Conservation (phyloP, 805 yeast species). For the Brettanomyces nanus region DNA sequence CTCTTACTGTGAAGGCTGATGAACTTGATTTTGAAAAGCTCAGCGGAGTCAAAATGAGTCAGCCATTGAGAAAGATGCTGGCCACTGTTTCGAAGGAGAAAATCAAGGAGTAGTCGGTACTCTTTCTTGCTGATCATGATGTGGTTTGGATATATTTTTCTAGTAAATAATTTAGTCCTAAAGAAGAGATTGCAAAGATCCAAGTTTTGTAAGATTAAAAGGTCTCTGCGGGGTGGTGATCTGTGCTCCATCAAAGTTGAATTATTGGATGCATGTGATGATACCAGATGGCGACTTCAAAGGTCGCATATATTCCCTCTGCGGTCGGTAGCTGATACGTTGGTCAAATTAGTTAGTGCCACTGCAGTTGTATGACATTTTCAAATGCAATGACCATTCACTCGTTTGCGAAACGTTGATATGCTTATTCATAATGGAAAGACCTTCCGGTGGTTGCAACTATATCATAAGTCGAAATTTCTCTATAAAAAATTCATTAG, state of each 20-base stretch:
- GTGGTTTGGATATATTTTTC: too few species aligned
- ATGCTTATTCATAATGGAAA: conserved; percentile 52
- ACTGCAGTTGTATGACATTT: conserved; percentile 74
- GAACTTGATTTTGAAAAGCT: conserved; percentile 18
- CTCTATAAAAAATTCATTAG: conserved; percentile 71
- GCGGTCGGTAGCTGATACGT: too few species aligned
- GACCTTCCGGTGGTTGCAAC: conserved; percentile 28
- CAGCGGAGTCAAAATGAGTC: conserved; percentile 18
- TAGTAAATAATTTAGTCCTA: too few species aligned
- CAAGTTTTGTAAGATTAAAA: too few species aligned
- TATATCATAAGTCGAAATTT: conserved; percentile 67
- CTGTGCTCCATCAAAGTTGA: too few species aligned
- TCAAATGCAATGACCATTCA: conserved; percentile 74
- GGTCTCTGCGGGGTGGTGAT: too few species aligned
- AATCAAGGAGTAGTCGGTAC: too few species aligned
- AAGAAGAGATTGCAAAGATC: too few species aligned
- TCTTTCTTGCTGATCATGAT: too few species aligned
- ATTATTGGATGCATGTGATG: too few species aligned
- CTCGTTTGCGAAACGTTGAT: conserved; percentile 74
- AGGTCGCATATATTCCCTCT: too few species aligned
- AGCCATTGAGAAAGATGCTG: conserved; percentile 14
- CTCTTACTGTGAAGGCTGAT: conserved; percentile 23
- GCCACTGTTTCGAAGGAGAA: conserved; percentile 3
- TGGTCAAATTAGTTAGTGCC: conserved; percentile 78
- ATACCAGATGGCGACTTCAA: too few species aligned